Evolutionary conservation across 257 asterid species (phyloP).

Genomic region (Plantago elongata): DNA sequence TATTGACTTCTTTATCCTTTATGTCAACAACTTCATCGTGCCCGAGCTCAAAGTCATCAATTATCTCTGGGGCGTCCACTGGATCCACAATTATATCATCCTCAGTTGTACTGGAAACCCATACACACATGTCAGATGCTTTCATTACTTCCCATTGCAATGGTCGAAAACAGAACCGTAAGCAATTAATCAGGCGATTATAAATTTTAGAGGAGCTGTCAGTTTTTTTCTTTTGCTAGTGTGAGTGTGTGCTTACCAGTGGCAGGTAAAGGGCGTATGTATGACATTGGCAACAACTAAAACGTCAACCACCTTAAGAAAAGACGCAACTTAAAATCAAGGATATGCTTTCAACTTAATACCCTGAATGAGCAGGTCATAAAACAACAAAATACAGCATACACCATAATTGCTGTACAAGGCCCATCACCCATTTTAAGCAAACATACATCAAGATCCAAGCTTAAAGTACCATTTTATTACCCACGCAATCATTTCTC

Average conservation of each 20-base stretch:
- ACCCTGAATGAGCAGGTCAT: constrained; percentile 6
- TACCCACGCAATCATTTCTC: not conserved
- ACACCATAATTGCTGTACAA: not conserved
- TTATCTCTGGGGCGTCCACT: constrained; percentile 72
- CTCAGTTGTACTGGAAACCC: constrained; percentile 72
- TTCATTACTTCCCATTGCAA: too few relatives aligned
- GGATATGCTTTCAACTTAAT: too few relatives aligned
- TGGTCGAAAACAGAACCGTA: not conserved
- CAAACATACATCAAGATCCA: not conserved
- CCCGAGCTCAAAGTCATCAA: constrained; percentile 90
- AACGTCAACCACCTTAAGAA: not conserved
- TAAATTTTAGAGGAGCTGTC: not conserved
- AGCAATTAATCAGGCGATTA: not conserved
- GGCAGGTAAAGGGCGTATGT: not conserved
- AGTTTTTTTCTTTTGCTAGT: not conserved
- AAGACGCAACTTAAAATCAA: not conserved
- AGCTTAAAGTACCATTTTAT: too few relatives aligned
- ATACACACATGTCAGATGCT: not conserved
- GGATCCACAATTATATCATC: constrained; percentile 79
- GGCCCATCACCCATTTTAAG: constrained; percentile 6
- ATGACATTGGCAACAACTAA: not conserved
- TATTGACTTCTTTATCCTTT: constrained; percentile 82
- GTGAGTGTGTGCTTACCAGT: not conserved
- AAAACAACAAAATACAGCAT: not conserved
- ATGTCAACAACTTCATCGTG: constrained; percentile 78